Conservation (phyloP, 73 alveolate species). For the Tetrahymena borealis region DNA sequence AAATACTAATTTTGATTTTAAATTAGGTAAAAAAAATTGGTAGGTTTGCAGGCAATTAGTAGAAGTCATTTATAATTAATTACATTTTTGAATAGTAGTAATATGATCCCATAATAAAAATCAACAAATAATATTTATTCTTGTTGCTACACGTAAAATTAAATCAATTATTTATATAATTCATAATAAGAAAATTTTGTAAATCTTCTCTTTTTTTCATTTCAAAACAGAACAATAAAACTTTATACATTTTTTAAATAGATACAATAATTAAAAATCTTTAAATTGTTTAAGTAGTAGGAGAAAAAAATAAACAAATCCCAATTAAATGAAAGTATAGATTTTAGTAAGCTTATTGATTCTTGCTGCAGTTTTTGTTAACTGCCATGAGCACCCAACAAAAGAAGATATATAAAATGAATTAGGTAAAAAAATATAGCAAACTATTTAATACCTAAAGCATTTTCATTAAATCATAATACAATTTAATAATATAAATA, state of each 20-base stretch:
- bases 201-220: background rate
- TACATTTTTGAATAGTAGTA: background rate
- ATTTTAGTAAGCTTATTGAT: background rate
- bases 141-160: background rate
- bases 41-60: background rate
- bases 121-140: background rate
- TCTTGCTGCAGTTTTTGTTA: background rate
- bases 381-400: background rate
- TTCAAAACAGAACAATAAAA: background rate
- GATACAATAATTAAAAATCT: background rate
- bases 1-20: too few relatives aligned
- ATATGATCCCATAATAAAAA: too few relatives aligned
- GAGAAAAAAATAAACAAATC: background rate
- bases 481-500: background rate
- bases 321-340: background rate
- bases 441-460: background rate
- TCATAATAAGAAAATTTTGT: background rate
- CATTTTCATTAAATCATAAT: background rate
- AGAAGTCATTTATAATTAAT: background rate
- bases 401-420: background rate
- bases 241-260: background rate
- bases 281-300: background rate
- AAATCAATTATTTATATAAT: background rate
- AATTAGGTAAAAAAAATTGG: too few relatives aligned
- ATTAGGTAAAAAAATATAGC: background rate